A percentile compares a stretch with the other conserved stretches of the same genome.
Conservation (phyloP, 257 asterid genomes). For the Solanum ahanhuiri region DNA sequence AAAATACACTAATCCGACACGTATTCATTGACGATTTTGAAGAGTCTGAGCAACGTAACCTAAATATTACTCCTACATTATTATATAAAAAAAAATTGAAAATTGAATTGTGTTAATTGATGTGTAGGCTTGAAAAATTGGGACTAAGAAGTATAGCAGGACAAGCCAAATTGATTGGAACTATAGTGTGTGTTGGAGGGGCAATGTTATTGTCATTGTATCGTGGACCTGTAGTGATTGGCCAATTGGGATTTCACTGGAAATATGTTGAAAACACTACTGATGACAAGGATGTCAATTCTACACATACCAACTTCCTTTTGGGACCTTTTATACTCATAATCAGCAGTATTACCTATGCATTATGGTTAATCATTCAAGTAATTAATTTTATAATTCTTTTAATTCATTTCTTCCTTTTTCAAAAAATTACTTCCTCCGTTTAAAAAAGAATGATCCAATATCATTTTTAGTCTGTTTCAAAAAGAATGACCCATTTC, state of each 20-base stretch:
- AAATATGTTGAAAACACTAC: constrained; percentile 28
- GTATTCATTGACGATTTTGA: not conserved
- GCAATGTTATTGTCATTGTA: constrained; percentile 41
- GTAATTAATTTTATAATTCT: constrained; percentile 9
- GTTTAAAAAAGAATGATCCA: no score
- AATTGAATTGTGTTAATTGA: not conserved
- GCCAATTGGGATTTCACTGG: constrained; percentile 59
- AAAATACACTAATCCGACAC: no score
- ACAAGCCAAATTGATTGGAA: constrained; percentile 32
- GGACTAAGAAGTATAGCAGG: constrained; percentile 49
- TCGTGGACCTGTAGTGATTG: constrained; percentile 45
- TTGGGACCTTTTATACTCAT: constrained; percentile 64
- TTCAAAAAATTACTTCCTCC: no score
- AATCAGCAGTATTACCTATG: constrained; percentile 71
- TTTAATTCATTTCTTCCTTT: not conserved
- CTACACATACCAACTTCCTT: constrained; percentile 27
- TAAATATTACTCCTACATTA: not conserved
- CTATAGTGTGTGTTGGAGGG: not conserved
- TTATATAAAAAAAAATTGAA: not conserved
- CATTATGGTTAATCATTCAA: constrained; percentile 69
- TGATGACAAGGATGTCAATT: not conserved
- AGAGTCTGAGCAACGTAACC: not conserved
- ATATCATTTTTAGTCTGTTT: no score
- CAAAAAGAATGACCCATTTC: no score
- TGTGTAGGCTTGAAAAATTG: constrained; percentile 45